Conservation (phyloP, 805 yeast species). For the Metschnikowia santaceciliae region DNA sequence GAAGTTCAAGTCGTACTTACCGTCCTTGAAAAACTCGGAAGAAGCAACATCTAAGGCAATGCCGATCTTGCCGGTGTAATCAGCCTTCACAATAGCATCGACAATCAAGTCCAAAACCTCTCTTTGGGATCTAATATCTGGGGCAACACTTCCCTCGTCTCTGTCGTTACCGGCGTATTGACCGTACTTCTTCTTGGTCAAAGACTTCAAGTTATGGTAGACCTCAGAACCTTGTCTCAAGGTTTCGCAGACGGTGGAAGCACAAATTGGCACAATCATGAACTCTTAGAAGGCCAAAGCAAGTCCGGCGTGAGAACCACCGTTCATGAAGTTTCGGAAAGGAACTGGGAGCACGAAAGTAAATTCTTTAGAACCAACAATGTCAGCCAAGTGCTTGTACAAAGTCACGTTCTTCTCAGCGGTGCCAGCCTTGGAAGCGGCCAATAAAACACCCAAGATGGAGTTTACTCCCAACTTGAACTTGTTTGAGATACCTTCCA, state of each 20-base stretch:
- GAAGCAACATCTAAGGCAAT: constrained; percentile 97
- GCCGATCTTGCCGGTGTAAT: constrained; percentile 88
- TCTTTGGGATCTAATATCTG: constrained; percentile 89
- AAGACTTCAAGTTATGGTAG: constrained; percentile 91
- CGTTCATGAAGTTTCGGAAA: constrained; percentile 97
- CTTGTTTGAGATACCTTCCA: constrained; percentile 98
- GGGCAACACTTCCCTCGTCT: constrained; percentile 99
- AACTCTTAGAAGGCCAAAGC: constrained; percentile 98
- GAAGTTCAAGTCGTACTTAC: constrained; percentile 96
- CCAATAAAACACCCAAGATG: constrained; percentile 94
- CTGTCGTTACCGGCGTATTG: constrained; percentile 99
- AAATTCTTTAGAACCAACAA: constrained; percentile 66
- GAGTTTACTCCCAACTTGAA: constrained; percentile 98
- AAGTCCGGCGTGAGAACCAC: constrained; percentile 99
- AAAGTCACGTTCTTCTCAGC: constrained; percentile 92
- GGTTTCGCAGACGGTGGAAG: constrained; percentile 89
- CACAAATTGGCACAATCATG: constrained; percentile 97
- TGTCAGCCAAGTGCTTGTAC: constrained; percentile 83
- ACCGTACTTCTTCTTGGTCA: constrained; percentile 94
- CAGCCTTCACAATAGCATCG: constrained; percentile 86
- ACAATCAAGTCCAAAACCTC: constrained; percentile 95
- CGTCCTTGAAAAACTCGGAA: constrained; percentile 95
- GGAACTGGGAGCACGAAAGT: constrained; percentile 98
- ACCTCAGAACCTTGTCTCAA: constrained; percentile 96
- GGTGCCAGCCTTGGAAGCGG: constrained; percentile 97